phyloP scores from a whole-genome alignment of 1,284 basidiomycete genomes.

The Polyporus tsugae region DNA sequence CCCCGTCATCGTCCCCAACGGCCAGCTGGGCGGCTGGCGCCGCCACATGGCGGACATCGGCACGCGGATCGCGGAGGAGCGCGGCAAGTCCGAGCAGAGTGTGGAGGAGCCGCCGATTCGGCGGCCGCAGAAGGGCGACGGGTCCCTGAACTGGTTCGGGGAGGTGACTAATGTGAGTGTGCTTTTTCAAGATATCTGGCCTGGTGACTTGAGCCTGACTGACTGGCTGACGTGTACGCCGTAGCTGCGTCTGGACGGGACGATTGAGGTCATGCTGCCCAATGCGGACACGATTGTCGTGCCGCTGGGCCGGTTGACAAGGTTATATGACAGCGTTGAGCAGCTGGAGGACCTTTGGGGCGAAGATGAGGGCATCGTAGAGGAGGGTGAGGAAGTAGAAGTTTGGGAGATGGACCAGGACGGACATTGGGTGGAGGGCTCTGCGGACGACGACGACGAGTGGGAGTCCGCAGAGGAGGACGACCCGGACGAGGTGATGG shows the following conservation, averaged over 20 bases:
- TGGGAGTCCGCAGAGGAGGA: slow-evolving; percentile 41
- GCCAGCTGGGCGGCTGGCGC: slow-evolving; percentile 70
- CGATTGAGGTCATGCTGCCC: slow-evolving; percentile 71
- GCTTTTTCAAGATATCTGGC: slow-evolving; percentile 1
- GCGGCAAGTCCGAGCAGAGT: slow-evolving; percentile 45
- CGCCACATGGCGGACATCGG: slow-evolving; percentile 74
- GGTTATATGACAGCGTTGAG: slow-evolving; percentile 77
- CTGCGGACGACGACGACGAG: slow-evolving; percentile 45
- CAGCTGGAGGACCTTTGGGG: slow-evolving; percentile 80
- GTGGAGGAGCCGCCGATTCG: slow-evolving; percentile 54
- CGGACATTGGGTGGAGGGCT: slow-evolving; percentile 56
- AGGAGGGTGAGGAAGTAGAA: slow-evolving; percentile 49
- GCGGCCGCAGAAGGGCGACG: slow-evolving; percentile 53
- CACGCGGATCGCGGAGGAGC: slow-evolving; percentile 58
- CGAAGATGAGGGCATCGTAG: slow-evolving; percentile 49
- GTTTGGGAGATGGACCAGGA: slow-evolving; percentile 65
- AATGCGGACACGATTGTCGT: slow-evolving; percentile 57
- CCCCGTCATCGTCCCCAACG: slow-evolving; percentile 55
- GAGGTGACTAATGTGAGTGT: slow-evolving; percentile 76
- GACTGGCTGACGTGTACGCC: slow-evolving; percentile 6
- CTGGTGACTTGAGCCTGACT: slow-evolving; percentile 1
- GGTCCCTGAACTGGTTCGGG: slow-evolving; percentile 72
- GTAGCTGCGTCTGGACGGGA: slow-evolving; percentile 78
- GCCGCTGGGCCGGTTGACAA: slow-evolving; percentile 71
- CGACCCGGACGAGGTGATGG: slow-evolving; percentile 16